Conservation (phyloP, 768 basidiomycete genomes). For the Mycena capillaripes region DNA sequence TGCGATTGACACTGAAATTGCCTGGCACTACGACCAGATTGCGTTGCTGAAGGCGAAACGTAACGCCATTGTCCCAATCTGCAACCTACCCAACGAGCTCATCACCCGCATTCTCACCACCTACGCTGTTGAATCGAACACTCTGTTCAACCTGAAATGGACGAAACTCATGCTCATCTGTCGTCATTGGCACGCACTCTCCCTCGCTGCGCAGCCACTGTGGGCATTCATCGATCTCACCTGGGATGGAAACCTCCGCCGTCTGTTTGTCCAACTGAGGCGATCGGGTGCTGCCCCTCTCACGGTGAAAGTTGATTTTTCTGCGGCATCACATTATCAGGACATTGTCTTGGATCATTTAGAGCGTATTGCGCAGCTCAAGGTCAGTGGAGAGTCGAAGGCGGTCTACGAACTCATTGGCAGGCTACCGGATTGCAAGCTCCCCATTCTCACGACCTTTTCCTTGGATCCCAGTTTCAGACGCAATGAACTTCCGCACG, state of each 20-base stretch:
- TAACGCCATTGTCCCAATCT: conserved; percentile 16
- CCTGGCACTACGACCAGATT: conserved; percentile 15
- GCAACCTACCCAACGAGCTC: conserved; percentile 24
- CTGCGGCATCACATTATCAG: neutral
- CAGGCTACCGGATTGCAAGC: neutral
- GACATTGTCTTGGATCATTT: neutral
- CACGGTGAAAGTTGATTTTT: neutral
- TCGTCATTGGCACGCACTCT: conserved; percentile 3
- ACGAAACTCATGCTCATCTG: conserved; percentile 17
- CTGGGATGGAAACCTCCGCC: neutral
- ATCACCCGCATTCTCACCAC: conserved; percentile 10
- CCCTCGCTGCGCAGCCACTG: neutral
- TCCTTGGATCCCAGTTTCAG: neutral
- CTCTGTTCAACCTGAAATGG: conserved; percentile 7
- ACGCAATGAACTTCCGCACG: neutral
- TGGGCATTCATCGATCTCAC: conserved; percentile 3
- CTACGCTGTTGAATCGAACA: conserved; percentile 6
- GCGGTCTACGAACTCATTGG: neutral
- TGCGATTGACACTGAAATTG: neutral
- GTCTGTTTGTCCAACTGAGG: neutral
- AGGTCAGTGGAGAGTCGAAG: neutral
- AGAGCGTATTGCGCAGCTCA: neutral
- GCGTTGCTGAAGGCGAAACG: conserved; percentile 14
- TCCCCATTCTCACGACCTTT: conserved; percentile 14
- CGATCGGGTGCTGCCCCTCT: conserved; percentile 16